Percentiles rank a stretch among this genome's conserved stretches.
These are phyloP conservation scores for Globisporangium splendens DNA, from an alignment of 352 stramenopile species.

Conservation along the genomic window DNA sequence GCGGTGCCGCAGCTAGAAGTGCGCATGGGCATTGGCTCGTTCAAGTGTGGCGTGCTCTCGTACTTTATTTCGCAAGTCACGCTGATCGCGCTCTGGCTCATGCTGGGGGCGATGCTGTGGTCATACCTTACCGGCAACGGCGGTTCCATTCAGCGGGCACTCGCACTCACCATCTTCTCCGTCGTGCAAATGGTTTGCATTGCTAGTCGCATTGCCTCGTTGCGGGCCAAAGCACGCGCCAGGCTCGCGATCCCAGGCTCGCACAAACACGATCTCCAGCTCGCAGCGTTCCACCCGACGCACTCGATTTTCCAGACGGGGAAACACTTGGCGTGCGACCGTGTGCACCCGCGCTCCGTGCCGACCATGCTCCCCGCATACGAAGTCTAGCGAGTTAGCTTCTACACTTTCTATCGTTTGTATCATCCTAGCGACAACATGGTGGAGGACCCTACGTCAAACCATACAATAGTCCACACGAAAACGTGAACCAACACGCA, in stretches of 20 bases:
- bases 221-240: slow-evolving; percentile 9
- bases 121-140: slow-evolving; percentile 4
- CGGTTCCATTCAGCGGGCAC: slow-evolving; percentile 2
- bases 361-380: slow-evolving; percentile 10
- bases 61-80: slow-evolving; percentile 4
- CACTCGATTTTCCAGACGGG: slow-evolving; percentile 7
- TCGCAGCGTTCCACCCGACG: slow-evolving; percentile 8
- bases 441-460: no score
- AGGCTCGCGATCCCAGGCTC: slow-evolving; percentile 8
- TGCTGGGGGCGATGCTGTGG: slow-evolving; percentile 2
- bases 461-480: no score
- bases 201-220: slow-evolving; percentile 9
- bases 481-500: no score
- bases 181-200: slow-evolving; percentile 3
- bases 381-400: slow-evolving; percentile 1
- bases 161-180: slow-evolving; percentile 5
- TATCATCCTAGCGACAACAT: no score
- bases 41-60: slow-evolving; percentile 4
- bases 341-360: slow-evolving; percentile 1
- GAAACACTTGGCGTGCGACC: slow-evolving; percentile 11
- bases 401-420: no score
- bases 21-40: slow-evolving; percentile 7
- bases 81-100: slow-evolving; percentile 13
- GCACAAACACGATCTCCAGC: slow-evolving; percentile 4
- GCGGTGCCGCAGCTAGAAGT: slow-evolving; percentile 9